Evolutionary conservation across 768 basidiomycete species (phyloP).

Genomic region (Calocybe indica): DNA sequence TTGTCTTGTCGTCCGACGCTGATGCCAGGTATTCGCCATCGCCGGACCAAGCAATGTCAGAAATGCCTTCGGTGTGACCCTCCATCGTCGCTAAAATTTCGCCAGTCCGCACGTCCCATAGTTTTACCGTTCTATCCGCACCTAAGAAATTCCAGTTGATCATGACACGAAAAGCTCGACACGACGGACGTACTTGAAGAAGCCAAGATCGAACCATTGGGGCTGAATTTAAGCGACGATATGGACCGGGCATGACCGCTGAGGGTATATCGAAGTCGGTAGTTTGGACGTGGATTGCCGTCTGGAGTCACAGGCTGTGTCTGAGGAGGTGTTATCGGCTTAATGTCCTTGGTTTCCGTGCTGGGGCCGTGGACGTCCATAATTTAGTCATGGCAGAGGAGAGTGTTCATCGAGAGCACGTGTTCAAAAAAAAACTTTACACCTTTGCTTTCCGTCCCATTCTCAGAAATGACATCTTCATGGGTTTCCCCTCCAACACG

Average conservation of each 20-base stretch:
- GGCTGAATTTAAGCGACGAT: conserved; percentile 84
- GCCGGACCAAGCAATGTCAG: conserved; percentile 84
- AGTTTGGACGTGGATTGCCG: conserved; percentile 30
- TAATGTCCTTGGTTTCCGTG: neutral
- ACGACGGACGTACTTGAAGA: conserved; percentile 65
- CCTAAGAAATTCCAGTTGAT: conserved; percentile 35
- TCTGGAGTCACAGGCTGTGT: neutral
- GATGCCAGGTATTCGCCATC: conserved; percentile 83
- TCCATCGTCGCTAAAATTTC: conserved; percentile 66
- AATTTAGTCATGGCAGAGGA: neutral
- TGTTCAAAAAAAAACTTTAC: neutral
- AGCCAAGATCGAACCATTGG: conserved; percentile 75
- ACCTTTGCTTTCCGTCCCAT: neutral
- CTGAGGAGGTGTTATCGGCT: conserved; percentile 1
- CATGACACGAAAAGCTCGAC: conserved; percentile 3
- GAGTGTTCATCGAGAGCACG: neutral
- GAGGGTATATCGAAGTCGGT: conserved; percentile 54
- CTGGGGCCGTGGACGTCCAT: neutral
- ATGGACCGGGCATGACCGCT: conserved; percentile 82
- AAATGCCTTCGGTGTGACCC: conserved; percentile 80
- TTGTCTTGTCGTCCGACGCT: conserved; percentile 89
- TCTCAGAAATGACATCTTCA: conserved; percentile 40
- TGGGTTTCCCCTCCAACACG: conserved; percentile 77
- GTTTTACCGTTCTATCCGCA: conserved; percentile 76
- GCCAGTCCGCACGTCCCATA: conserved; percentile 74